Percentiles rank a stretch among this genome's conserved stretches.
Conservation (phyloP, 805 yeast genomes). For the Lachancea sp. region DNA sequence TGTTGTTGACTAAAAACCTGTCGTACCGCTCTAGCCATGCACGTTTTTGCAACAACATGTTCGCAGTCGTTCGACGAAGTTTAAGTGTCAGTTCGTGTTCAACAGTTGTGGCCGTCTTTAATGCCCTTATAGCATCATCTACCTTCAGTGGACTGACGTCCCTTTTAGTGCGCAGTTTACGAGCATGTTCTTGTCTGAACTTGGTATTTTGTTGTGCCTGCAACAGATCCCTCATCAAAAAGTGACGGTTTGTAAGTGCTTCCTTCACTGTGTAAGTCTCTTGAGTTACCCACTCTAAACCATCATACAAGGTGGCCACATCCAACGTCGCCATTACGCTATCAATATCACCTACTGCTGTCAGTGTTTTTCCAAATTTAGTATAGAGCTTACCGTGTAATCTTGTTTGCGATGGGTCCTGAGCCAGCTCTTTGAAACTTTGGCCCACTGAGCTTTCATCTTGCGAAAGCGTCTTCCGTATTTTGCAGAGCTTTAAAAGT, state of each 20-base stretch:
- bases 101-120: conserved; percentile 69
- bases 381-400: conserved; percentile 54
- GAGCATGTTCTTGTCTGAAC: conserved; percentile 62
- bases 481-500: conserved; percentile 48
- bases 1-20: conserved; percentile 42
- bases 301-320: conserved; percentile 72
- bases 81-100: conserved; percentile 75
- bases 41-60: conserved; percentile 66
- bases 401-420: conserved; percentile 20
- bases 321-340: conserved; percentile 65
- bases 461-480: conserved; percentile 43
- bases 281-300: conserved; percentile 51
- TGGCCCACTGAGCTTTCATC: conserved; percentile 51
- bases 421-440: conserved; percentile 19
- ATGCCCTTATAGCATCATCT: conserved; percentile 76
- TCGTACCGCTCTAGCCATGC: conserved; percentile 53
- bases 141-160: conserved; percentile 81
- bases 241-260: conserved; percentile 84
- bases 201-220: conserved; percentile 73
- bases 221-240: conserved; percentile 80
- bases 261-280: conserved; percentile 89
- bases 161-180: conserved; percentile 61
- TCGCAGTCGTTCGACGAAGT: conserved; percentile 75
- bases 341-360: conserved; percentile 68
- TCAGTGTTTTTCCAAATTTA: conserved; percentile 62